Percentiles rank a stretch among this genome's conserved stretches.
phyloP scores from a whole-genome alignment of 768 basidiomycete species.

The Hygrophorus pudorinus region DNA sequence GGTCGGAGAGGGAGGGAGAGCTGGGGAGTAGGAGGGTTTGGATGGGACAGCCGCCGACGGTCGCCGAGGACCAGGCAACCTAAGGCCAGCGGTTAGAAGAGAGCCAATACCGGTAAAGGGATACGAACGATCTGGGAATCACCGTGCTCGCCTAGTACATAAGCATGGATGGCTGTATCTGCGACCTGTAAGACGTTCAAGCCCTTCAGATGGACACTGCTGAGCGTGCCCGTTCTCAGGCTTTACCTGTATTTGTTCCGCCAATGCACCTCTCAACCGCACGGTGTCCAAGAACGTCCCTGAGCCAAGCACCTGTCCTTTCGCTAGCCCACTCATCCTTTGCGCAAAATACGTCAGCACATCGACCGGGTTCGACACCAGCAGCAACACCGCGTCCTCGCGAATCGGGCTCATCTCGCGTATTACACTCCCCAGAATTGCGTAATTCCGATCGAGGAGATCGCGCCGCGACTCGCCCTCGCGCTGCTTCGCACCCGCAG shows the following conservation, averaged over 20 bases:
- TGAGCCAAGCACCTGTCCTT: conserved; percentile 8
- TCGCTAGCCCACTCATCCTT: conserved; percentile 7
- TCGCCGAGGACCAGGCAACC: conserved; percentile 11
- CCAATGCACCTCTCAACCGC: conserved; percentile 8
- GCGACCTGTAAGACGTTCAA: conserved; percentile 2
- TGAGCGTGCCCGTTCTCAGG: not conserved
- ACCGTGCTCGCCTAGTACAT: conserved; percentile 10
- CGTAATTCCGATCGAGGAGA: conserved; percentile 9
- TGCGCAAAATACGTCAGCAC: conserved; percentile 10
- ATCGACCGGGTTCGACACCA: conserved; percentile 11
- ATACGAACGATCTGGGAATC: conserved; percentile 9
- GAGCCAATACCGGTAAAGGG: not conserved
- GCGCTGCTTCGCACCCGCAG: conserved; percentile 11
- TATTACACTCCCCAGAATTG: conserved; percentile 7
- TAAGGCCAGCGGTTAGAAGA: not conserved
- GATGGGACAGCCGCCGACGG: conserved; percentile 7
- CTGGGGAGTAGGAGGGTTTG: conserved; percentile 6
- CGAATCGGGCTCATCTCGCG: conserved; percentile 8
- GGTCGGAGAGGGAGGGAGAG: conserved; percentile 1
- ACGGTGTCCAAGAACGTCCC: conserved; percentile 10
- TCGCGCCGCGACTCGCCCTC: conserved; percentile 9
- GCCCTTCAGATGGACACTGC: not conserved
- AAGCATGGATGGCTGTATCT: conserved; percentile 8
- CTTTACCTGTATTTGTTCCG: conserved; percentile 7
- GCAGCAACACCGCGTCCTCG: conserved; percentile 8